These are phyloP conservation scores for Phyllostachys edulis DNA, from an alignment of 176 grass and related monocot genomes.

Conservation along the genomic window DNA sequence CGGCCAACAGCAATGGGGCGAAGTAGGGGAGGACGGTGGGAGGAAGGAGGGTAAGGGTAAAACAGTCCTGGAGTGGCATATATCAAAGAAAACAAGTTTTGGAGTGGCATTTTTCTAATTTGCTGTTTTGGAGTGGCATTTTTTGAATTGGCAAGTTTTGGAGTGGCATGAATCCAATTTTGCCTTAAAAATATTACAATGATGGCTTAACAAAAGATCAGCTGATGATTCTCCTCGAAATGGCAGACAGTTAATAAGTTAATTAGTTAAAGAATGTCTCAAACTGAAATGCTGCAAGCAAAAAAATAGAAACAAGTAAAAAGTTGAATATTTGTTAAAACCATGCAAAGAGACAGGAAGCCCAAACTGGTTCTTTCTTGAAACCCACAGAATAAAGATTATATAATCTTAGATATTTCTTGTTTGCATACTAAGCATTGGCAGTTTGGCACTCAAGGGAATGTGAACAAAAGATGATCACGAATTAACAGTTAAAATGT, in stretches of 20 bases:
- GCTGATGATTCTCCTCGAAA: background rate
- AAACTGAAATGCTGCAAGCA: background rate
- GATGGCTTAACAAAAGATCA: background rate
- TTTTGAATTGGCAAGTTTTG: too few relatives aligned
- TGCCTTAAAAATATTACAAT: background rate
- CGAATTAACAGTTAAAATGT: background rate
- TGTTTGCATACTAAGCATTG: slow-evolving; percentile 6
- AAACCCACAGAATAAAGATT: background rate
- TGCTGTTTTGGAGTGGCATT: too few relatives aligned
- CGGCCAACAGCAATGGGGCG: too few relatives aligned
- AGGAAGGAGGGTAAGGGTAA: too few relatives aligned
- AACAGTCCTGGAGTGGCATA: too few relatives aligned
- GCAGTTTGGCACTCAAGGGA: background rate
- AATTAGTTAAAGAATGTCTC: background rate
- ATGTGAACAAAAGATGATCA: background rate
- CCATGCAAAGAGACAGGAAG: background rate
- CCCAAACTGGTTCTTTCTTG: background rate
- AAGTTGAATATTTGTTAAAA: background rate
- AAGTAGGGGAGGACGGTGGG: too few relatives aligned
- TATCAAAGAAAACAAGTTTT: too few relatives aligned
- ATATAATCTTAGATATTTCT: background rate
- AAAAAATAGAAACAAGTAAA: background rate
- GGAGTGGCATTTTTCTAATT: too few relatives aligned
- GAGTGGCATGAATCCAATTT: too few relatives aligned
- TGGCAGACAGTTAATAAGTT: background rate